These are phyloP conservation scores for Lotus japonicus DNA, from an alignment of 306 rosid genomes.

Conservation along the genomic window DNA sequence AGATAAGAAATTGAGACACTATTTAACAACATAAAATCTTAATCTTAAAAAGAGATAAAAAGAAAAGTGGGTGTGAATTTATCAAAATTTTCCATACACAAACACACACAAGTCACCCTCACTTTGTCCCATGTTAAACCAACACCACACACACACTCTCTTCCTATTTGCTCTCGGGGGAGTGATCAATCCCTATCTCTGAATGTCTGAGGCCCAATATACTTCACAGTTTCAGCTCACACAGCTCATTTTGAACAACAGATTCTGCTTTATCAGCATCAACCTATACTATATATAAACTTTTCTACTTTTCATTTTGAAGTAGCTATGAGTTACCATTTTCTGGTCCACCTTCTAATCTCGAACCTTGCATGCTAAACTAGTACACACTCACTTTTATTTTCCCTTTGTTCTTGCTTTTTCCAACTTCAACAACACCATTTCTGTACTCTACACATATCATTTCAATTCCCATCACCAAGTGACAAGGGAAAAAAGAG, in stretches of 20 bases:
- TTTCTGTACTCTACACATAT: background rate
- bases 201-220: conserved; percentile 32
- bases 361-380: conserved; percentile 25
- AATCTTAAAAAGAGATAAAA: no score
- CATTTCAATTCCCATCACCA: conserved; percentile 23
- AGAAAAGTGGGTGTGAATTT: no score
- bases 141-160: conserved; percentile 23
- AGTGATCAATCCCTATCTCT: conserved; percentile 64
- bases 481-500: background rate
- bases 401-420: conserved; percentile 1
- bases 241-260: background rate
- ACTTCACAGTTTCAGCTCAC: no score
- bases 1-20: no score
- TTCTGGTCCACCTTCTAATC: conserved; percentile 13
- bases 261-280: conserved; percentile 27
- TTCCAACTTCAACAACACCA: conserved; percentile 19
- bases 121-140: conserved; percentile 45
- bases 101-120: background rate
- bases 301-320: conserved; percentile 16
- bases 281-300: conserved; percentile 27
- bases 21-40: no score
- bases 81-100: background rate
- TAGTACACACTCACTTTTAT: conserved; percentile 3
- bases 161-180: conserved; percentile 1
- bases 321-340: conserved; percentile 22